Evolutionary conservation across 768 basidiomycete species (phyloP).

Genomic region (Trametes cingulata): DNA sequence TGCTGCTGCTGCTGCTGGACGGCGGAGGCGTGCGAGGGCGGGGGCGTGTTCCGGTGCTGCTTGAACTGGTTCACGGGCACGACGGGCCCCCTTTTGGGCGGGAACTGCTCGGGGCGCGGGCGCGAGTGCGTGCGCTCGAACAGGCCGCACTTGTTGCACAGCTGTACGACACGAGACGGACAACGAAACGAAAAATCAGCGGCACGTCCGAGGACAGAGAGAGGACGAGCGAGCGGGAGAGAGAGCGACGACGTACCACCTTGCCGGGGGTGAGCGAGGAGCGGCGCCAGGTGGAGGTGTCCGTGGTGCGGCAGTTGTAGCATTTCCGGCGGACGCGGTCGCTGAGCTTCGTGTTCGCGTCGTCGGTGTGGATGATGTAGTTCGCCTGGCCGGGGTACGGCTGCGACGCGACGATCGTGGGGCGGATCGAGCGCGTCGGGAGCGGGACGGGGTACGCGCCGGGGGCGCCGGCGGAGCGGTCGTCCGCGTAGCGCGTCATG

Average conservation of each 20-base stretch:
- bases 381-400: conserved; percentile 42
- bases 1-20: conserved; percentile 16
- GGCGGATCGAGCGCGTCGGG: conserved; percentile 27
- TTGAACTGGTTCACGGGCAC: conserved; percentile 49
- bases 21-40: conserved; percentile 38
- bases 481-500: conserved; percentile 17
- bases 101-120: conserved; percentile 78
- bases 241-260: conserved; percentile 46
- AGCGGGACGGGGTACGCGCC: conserved; percentile 28
- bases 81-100: conserved; percentile 74
- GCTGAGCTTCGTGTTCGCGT: conserved; percentile 78
- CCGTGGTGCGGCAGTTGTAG: conserved; percentile 85
- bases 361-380: conserved; percentile 62
- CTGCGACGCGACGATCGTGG: conserved; percentile 31
- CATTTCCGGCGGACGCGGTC: conserved; percentile 75
- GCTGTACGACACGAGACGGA: conserved; percentile 33
- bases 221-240: neutral
- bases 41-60: conserved; percentile 47
- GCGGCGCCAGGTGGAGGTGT: conserved; percentile 80
- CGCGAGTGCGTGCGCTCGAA: conserved; percentile 82
- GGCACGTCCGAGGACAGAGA: neutral
- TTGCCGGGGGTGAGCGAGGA: conserved; percentile 79
- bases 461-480: neutral
- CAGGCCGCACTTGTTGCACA: conserved; percentile 69
- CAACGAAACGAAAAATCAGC: conserved; percentile 5